Conservation (phyloP, 2,329 filamentous ascomycete species). For the Fusarium pseudocircinatum region DNA sequence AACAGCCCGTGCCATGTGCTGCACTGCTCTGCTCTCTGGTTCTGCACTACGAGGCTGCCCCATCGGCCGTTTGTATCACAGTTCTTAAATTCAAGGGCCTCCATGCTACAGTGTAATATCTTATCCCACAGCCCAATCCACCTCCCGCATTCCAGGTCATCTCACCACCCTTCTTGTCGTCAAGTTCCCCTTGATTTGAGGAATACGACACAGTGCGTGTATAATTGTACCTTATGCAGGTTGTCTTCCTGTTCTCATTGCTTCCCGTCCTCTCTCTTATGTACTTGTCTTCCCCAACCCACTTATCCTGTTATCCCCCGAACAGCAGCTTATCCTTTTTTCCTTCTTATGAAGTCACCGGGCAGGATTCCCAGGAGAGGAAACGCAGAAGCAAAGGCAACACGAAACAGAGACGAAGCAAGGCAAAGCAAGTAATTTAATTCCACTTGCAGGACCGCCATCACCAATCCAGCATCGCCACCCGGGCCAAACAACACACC, state of each 20-base stretch:
- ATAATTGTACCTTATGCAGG: conserved; percentile 2
- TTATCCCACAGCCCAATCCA: conserved; percentile 21
- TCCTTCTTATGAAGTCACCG: conserved; percentile 24
- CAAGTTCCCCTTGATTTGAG: conserved; percentile 13
- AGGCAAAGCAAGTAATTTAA: conserved; percentile 26
- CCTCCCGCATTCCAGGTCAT: conserved; percentile 32
- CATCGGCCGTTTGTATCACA: conserved; percentile 11
- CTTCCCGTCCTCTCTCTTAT: conserved; percentile 7
- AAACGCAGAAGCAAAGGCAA: conserved; percentile 19
- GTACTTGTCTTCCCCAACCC: conserved; percentile 20
- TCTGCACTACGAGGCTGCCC: neutral
- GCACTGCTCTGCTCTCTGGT: neutral
- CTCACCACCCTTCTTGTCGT: conserved; percentile 26
- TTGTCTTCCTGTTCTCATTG: neutral
- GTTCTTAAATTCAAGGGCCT: conserved; percentile 21
- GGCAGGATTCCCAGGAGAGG: conserved; percentile 25
- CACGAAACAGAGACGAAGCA: conserved; percentile 23
- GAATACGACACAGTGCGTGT: conserved; percentile 32
- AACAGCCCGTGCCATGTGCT: neutral
- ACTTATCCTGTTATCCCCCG: conserved; percentile 13
- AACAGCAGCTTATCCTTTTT: conserved; percentile 18
- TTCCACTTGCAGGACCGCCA: conserved; percentile 24
- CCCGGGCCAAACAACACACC: conserved; percentile 17
- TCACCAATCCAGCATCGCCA: conserved; percentile 28
- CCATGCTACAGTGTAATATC: conserved; percentile 27